These are phyloP conservation scores for Auricularia heimuer DNA, from an alignment of 768 basidiomycete species.

Conservation along the genomic window DNA sequence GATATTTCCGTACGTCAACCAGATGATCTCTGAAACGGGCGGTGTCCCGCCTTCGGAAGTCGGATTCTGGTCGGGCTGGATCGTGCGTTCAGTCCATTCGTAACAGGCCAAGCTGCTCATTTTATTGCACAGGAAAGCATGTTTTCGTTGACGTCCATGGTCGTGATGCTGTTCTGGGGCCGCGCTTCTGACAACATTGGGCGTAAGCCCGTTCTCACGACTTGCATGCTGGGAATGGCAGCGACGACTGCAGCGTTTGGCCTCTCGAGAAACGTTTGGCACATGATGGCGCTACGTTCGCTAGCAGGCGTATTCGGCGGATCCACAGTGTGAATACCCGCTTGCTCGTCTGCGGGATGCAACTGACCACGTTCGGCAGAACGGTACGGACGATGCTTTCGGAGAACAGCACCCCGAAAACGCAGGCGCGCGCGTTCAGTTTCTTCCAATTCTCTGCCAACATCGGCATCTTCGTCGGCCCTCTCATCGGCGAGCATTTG, in stretches of 20 bases:
- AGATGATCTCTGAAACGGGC: slow-evolving; percentile 8
- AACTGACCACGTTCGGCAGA: not conserved
- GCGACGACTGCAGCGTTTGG: slow-evolving; percentile 7
- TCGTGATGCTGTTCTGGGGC: slow-evolving; percentile 11
- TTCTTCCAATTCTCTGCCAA: slow-evolving; percentile 5
- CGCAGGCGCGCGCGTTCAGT: slow-evolving; percentile 6
- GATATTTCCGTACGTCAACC: slow-evolving; percentile 10
- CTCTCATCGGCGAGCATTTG: not conserved
- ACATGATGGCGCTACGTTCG: slow-evolving; percentile 9
- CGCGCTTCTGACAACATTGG: slow-evolving; percentile 7
- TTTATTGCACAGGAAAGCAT: slow-evolving; percentile 5
- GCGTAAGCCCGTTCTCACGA: slow-evolving; percentile 9
- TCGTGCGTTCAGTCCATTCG: not conserved
- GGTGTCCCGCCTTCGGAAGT: slow-evolving; percentile 1
- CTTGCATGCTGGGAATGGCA: slow-evolving; percentile 7
- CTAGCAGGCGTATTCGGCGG: slow-evolving; percentile 23
- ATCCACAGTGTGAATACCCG: slow-evolving; percentile 24
- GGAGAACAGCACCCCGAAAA: slow-evolving; percentile 1
- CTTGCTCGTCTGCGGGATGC: too few relatives aligned
- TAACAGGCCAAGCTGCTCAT: not conserved
- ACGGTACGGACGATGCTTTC: slow-evolving; percentile 6
- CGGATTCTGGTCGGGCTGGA: slow-evolving; percentile 7
- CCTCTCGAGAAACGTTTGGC: slow-evolving; percentile 7
- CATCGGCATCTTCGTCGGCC: slow-evolving; percentile 5
- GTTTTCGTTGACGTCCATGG: slow-evolving; percentile 7